A percentile compares a stretch with the other conserved stretches of the same genome.
Evolutionary conservation across 352 stramenopile species (phyloP).

Genomic region (Pythium dissotocum): DNA sequence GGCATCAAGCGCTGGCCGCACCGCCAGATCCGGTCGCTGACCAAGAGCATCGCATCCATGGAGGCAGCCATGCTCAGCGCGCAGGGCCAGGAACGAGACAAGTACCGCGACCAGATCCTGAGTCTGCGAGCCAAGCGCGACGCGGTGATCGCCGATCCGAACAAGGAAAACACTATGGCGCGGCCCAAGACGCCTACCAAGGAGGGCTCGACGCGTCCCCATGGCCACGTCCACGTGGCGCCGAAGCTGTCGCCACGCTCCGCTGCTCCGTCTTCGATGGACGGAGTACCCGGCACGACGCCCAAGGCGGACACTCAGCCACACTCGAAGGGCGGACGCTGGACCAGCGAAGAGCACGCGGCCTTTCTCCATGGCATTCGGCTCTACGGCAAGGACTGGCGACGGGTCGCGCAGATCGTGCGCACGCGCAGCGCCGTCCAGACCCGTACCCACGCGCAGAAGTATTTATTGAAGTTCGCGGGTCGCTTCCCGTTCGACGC

Average conservation of each 20-base stretch:
- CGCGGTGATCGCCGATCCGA: slow-evolving; percentile 83
- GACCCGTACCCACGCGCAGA: slow-evolving; percentile 88
- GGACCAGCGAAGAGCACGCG: slow-evolving; percentile 86
- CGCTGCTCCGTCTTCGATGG: neutral
- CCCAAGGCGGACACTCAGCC: slow-evolving; percentile 19
- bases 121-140: slow-evolving; percentile 85
- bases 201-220: slow-evolving; percentile 17
- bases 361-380: slow-evolving; percentile 86
- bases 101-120: slow-evolving; percentile 85
- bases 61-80: slow-evolving; percentile 86
- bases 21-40: slow-evolving; percentile 75
- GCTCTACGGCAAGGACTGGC: slow-evolving; percentile 88
- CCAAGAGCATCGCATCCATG: slow-evolving; percentile 88
- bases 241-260: slow-evolving; percentile 30
- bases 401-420: slow-evolving; percentile 80
- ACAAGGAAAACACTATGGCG: slow-evolving; percentile 71
- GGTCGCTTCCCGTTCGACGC: slow-evolving; percentile 77
- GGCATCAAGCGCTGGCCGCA: slow-evolving; percentile 74
- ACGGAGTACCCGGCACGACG: neutral
- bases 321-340: slow-evolving; percentile 80
- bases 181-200: slow-evolving; percentile 49
- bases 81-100: slow-evolving; percentile 73
- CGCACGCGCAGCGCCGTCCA: slow-evolving; percentile 85
- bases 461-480: slow-evolving; percentile 93
- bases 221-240: slow-evolving; percentile 12